These are phyloP conservation scores for Pseudozyma tsukubaensis DNA, from an alignment of 1,284 basidiomycete genomes.

Conservation along the genomic window DNA sequence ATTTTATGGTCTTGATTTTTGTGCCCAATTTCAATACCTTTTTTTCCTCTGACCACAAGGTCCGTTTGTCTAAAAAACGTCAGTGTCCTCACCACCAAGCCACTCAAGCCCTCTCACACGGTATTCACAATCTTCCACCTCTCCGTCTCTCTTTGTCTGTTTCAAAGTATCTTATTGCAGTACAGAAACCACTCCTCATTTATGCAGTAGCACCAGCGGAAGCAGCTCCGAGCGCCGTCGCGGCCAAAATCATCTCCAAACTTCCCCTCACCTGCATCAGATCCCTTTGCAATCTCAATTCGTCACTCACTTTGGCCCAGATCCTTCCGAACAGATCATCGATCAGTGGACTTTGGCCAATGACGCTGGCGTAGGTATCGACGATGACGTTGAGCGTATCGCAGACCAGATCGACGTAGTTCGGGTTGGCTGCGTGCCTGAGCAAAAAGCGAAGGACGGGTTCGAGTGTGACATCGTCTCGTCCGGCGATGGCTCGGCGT, in stretches of 20 bases:
- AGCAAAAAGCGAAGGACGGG: constrained; percentile 87
- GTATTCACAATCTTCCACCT: no score
- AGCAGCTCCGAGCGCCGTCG: constrained; percentile 53
- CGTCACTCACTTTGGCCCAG: constrained; percentile 83
- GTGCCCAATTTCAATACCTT: not conserved
- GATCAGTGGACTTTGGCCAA: constrained; percentile 92
- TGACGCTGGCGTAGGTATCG: constrained; percentile 88
- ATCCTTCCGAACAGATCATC: constrained; percentile 85
- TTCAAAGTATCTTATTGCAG: no score
- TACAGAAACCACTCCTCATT: not conserved
- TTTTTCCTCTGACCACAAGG: not conserved
- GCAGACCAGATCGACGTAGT: constrained; percentile 88
- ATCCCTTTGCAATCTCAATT: constrained; percentile 90
- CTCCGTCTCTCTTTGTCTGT: no score
- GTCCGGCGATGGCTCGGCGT: constrained; percentile 83
- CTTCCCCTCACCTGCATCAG: constrained; percentile 85
- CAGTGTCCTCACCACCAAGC: not conserved
- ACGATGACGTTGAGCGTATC: constrained; percentile 85
- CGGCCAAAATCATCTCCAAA: constrained; percentile 85
- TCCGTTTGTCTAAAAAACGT: no score
- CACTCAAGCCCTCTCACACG: not conserved
- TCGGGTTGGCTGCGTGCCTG: constrained; percentile 87
- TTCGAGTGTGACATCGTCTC: constrained; percentile 93
- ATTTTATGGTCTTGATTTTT: constrained; percentile 1
- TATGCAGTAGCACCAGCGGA: constrained; percentile 5